These are phyloP conservation scores for Cercospora nicotianae DNA, from an alignment of 2,329 filamentous ascomycete species.

Conservation along the genomic window DNA sequence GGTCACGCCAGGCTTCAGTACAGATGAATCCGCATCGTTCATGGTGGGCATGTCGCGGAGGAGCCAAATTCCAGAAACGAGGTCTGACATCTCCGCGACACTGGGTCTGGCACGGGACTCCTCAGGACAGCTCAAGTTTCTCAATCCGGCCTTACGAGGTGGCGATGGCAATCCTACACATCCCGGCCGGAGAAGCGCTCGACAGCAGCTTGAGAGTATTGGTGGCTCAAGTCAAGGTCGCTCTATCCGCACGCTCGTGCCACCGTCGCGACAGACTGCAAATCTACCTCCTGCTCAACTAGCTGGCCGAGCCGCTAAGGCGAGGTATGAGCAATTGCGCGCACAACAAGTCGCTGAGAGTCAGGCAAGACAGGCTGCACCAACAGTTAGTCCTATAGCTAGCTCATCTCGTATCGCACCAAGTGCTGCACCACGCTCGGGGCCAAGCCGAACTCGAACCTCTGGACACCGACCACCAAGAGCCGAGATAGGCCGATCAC, in stretches of 20 bases:
- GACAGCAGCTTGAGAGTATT: slow-evolving; percentile 1
- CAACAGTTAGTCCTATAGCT: background rate
- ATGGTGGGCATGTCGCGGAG: background rate
- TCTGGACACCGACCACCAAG: background rate
- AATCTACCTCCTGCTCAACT: background rate
- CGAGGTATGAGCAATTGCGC: background rate
- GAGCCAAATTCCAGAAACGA: no score
- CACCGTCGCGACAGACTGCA: background rate
- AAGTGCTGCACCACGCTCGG: background rate
- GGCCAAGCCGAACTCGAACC: background rate
- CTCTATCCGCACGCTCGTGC: background rate
- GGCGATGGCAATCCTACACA: background rate
- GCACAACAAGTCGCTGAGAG: background rate
- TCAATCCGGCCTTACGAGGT: background rate
- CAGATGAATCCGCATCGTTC: background rate
- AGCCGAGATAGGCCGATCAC: background rate
- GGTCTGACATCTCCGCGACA: background rate
- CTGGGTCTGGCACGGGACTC: background rate
- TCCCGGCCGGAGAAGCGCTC: background rate
- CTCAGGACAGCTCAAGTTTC: background rate
- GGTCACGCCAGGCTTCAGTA: background rate
- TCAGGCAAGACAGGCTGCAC: background rate
- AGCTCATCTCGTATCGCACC: background rate
- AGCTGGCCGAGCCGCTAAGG: background rate
- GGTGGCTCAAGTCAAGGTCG: background rate